Conservation (phyloP, 768 basidiomycete genomes). For the Mycena rosella region DNA sequence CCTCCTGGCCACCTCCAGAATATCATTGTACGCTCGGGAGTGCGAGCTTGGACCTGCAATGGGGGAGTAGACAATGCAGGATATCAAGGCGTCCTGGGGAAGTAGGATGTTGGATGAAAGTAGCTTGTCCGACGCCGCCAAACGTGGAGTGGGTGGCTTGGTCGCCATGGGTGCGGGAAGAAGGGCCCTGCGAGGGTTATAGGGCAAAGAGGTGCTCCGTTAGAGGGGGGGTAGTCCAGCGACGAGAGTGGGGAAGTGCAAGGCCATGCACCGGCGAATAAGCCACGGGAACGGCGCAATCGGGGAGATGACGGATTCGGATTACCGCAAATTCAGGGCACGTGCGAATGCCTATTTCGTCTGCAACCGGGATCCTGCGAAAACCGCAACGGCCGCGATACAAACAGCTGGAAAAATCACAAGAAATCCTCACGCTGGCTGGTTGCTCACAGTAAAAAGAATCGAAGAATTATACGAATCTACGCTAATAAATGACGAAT, state of each 20-base stretch:
- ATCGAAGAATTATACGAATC: neutral
- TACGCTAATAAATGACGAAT: too few relatives aligned
- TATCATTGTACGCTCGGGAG: constrained; percentile 47
- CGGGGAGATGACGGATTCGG: constrained; percentile 22
- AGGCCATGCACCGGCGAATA: constrained; percentile 22
- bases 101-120: constrained; percentile 35
- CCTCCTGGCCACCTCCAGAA: constrained; percentile 70
- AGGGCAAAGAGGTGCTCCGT: neutral
- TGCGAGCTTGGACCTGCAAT: constrained; percentile 37
- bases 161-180: constrained; percentile 25
- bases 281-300: neutral
- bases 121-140: constrained; percentile 33
- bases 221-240: neutral
- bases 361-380: neutral
- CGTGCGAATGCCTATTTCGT: neutral
- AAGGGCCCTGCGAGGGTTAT: constrained; percentile 1
- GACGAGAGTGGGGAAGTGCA: constrained; percentile 7
- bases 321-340: constrained; percentile 1
- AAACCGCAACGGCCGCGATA: too few relatives aligned
- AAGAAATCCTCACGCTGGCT: too few relatives aligned
- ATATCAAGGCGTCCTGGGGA: constrained; percentile 32
- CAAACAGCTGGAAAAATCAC: too few relatives aligned
- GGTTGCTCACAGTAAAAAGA: too few relatives aligned
- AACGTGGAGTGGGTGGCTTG: constrained; percentile 27
- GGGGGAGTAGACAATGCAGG: constrained; percentile 32